Evolutionary conservation across 2,329 filamentous ascomycete genomes (phyloP), one percentile per base, ranked within the genome.

Genomic region (Colletotrichum scovillei): DNA sequence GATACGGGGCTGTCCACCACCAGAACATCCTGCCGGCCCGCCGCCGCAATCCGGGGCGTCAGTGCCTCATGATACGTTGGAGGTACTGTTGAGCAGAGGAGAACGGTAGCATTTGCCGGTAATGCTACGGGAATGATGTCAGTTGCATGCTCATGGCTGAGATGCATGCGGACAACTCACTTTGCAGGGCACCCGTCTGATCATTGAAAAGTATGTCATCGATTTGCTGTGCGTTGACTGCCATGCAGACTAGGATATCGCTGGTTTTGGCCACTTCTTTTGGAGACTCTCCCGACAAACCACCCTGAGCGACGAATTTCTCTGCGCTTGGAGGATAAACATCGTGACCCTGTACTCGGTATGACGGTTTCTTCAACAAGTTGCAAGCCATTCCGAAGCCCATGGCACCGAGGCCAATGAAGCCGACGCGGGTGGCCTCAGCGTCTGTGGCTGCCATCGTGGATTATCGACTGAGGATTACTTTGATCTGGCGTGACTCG

Each of bases 1-100:
- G 92, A 94, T 0, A 95, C 93, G 0, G 93, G 93, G 26, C 89
- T 88, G 81, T 95, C 93, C 63, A 95, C 88, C 64, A 95, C 88
- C 63, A 86, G 84, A 35, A 76, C 63, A 8, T 76, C 74, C 3
- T 38, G n/a, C 9, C 74, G 69, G 24, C 74, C 74, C 56, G 53
- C 42, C 30, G 56, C 62, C 30, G 66, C 66, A 42, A 76, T 69
- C n/a, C 67, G 65, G n/a, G 62, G 14, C 14, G 69, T 52, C 22
- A 76, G 32, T 46, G 28, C 26, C 35, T 76, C 69, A 52, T 73
- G 65, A 14, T 76, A 80, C 19, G 77, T 77, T 5, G 82, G 82
- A 4, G 82, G 79, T 4, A 83, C 81, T 2, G 82, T 83, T 7
- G 82, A 82, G 76, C 79, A 81, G 35, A 83, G 75, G 7, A 83